These are phyloP conservation scores for Immersiella caudata DNA, from an alignment of 495 filamentous ascomycete species.

Conservation along the genomic window DNA sequence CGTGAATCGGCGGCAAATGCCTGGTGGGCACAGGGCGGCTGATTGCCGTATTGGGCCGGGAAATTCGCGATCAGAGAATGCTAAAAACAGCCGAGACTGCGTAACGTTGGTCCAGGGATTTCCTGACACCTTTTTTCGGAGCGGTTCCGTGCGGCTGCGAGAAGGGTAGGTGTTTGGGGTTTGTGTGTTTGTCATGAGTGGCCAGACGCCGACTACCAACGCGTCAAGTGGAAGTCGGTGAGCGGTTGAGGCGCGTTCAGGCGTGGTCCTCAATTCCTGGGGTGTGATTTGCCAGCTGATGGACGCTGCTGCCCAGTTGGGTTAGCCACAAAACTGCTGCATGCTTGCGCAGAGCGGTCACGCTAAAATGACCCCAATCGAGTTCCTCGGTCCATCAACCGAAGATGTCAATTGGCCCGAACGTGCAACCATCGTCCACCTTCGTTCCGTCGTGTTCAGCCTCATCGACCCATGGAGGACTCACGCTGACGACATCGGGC, in stretches of 20 bases:
- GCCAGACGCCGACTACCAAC: not conserved
- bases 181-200: not conserved
- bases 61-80: conserved; percentile 14
- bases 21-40: conserved; percentile 1
- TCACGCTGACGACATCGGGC: conserved; percentile 1
- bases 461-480: not conserved
- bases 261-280: not conserved
- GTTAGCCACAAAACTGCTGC: not conserved
- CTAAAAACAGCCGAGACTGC: conserved; percentile 15
- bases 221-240: not conserved
- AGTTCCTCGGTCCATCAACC: not conserved
- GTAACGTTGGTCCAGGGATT: not conserved
- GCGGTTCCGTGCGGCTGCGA: no score
- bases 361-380: not conserved
- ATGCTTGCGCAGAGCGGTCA: not conserved
- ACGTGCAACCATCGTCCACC: not conserved
- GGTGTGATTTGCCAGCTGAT: not conserved
- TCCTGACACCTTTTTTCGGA: no score
- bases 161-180: not conserved
- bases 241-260: not conserved
- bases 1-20: conserved; percentile 12
- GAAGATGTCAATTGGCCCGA: not conserved
- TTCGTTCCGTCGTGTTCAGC: not conserved
- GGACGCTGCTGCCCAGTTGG: not conserved
- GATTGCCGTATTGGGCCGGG: conserved; percentile 15